A percentile compares a stretch with the other conserved stretches of the same genome.
Conservation (phyloP, 106 monocot species). For the Platanthera guangdongensis region DNA sequence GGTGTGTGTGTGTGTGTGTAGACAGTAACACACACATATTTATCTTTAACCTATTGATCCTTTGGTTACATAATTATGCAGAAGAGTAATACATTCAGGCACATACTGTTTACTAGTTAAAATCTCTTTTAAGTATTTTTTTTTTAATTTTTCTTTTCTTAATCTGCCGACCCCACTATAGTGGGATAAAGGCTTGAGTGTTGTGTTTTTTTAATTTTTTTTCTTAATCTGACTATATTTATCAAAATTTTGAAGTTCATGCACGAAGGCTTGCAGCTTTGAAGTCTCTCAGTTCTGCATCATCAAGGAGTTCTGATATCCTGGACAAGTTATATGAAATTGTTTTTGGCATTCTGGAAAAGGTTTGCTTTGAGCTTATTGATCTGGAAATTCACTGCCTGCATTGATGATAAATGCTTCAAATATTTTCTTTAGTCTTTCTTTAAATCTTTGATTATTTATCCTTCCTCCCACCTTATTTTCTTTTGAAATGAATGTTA, state of each 20-base stretch:
- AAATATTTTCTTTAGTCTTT: not conserved
- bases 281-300: conserved; percentile 78
- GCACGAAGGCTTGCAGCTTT: conserved; percentile 90
- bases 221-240: conserved; percentile 7
- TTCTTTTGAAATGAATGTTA: not conserved
- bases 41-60: not conserved
- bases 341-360: conserved; percentile 92
- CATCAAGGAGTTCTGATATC: conserved; percentile 65
- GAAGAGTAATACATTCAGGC: not conserved
- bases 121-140: not conserved
- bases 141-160: conserved; percentile 2
- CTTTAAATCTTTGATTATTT: not conserved
- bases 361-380: conserved; percentile 45
- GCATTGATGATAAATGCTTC: not conserved
- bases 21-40: not conserved
- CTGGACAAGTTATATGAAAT: conserved; percentile 86
- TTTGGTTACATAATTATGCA: not conserved
- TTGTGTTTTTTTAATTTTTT: not conserved
- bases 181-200: too few relatives aligned
- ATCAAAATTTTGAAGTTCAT: conserved; percentile 72
- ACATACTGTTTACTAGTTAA: not conserved
- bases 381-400: conserved; percentile 1
- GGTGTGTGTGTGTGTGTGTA: too few relatives aligned
- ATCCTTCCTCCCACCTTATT: not conserved
- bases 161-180: too few relatives aligned